Evolutionary conservation across 2,329 filamentous ascomycete genomes (phyloP).

Genomic region (Dactylonectria estremocensis): DNA sequence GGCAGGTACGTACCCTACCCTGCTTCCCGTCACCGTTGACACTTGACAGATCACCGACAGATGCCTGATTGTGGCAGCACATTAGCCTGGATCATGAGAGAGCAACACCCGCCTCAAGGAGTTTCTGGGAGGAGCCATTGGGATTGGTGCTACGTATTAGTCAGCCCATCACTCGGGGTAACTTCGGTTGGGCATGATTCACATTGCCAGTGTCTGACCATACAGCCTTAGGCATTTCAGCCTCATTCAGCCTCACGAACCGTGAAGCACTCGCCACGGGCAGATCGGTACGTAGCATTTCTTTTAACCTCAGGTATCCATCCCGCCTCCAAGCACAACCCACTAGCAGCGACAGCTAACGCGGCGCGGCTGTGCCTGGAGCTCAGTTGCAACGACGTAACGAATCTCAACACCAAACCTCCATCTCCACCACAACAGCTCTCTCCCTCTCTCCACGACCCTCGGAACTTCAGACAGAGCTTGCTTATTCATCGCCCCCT

Average conservation of each 20-base stretch:
- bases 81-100: slow-evolving; percentile 27
- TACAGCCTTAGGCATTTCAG: neutral
- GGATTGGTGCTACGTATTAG: slow-evolving; percentile 3
- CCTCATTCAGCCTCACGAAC: slow-evolving; percentile 9
- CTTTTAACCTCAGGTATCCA: slow-evolving; percentile 44
- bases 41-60: slow-evolving; percentile 15
- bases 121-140: slow-evolving; percentile 10
- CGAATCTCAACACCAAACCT: slow-evolving; percentile 38
- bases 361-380: slow-evolving; percentile 61
- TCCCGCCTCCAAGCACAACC: slow-evolving; percentile 30
- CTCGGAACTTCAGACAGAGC: slow-evolving; percentile 14
- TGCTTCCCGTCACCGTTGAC: slow-evolving; percentile 4
- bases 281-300: slow-evolving; percentile 11
- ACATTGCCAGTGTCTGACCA: neutral
- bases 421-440: slow-evolving; percentile 32
- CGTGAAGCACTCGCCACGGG: slow-evolving; percentile 16
- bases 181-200: neutral
- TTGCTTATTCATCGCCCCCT: slow-evolving; percentile 16
- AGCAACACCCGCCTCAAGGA: slow-evolving; percentile 10
- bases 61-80: slow-evolving; percentile 29
- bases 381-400: slow-evolving; percentile 52
- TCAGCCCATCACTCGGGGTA: neutral
- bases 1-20: slow-evolving; percentile 13
- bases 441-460: slow-evolving; percentile 19
- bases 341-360: slow-evolving; percentile 51